Base-by-base conservation (phyloP, 176 grass and related monocot genomes). In the Bolboschoenus planiculmis region DNA sequence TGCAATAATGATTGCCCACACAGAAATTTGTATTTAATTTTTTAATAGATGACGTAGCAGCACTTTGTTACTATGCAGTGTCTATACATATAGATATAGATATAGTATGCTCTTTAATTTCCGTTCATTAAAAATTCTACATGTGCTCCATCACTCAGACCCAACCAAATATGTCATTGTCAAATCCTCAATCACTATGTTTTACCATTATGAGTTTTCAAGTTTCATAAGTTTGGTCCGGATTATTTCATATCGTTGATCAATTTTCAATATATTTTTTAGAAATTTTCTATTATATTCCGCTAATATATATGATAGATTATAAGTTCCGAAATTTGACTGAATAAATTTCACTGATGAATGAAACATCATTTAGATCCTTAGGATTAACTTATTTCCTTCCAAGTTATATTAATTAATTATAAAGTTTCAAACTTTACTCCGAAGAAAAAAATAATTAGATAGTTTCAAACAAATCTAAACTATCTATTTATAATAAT, bases 61-160 rank as follows among this genome's bases (percentile, higher is more conserved):
- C 24, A 29, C 33, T 75, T 75, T 10, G n/a, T n/a, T 75, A 29
- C 23, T 75, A 29, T 75, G 10, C 23, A 29, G 42, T 75, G 70
- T 75, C 70, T 44, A 37, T 11, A 7, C 44, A 8, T 43, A 43
- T 42, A 43, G 7, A 9, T 37, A 72, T 66, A 66, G 30, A 21
- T 21, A 11, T 26, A 53, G 50, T 37, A 66, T 24, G 67, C 44
- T 44, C 44, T 11, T 46, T 75, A 42, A 29, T 48, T 75, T 27
- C 0, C 29, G 42, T 47, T 74, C 23, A 46, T 44, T 47, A 75
- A 26, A 75, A 48, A 44, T 26, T 14, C 1, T 63, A 47, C 21
- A 75, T 75, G 70, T 75, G 70, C 70, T 75, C 48, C 70, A 75
- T 75, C 42, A 75, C 70, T 75, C 70, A 16, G 23, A 75, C 10